phyloP scores from a whole-genome alignment of 192 early-diverging fungal species.

The Coemansia sp. region DNA sequence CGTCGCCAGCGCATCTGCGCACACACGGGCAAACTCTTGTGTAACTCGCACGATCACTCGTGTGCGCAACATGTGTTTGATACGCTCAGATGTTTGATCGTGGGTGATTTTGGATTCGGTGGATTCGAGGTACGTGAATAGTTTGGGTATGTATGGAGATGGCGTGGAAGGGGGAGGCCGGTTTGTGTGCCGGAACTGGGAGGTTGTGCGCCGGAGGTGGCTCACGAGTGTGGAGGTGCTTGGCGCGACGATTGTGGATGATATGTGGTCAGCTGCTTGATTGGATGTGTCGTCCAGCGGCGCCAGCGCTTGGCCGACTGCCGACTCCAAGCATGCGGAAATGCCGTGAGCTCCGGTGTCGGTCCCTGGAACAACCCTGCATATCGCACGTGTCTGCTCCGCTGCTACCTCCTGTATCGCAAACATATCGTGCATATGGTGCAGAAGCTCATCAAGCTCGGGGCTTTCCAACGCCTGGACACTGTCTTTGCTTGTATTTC shows the following conservation, averaged over 20 bases:
- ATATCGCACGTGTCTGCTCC: slow-evolving; percentile 7
- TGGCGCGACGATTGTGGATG: slow-evolving; percentile 11
- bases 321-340: neutral
- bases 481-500: neutral
- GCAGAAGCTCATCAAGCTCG: slow-evolving; percentile 16
- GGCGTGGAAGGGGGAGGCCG: slow-evolving; percentile 27
- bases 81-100: neutral
- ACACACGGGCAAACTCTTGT: slow-evolving; percentile 21
- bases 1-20: slow-evolving; percentile 32
- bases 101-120: too few species aligned
- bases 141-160: slow-evolving; percentile 25
- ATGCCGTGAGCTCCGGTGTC: neutral
- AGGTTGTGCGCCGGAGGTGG: slow-evolving; percentile 45
- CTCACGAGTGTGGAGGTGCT: slow-evolving; percentile 30
- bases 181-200: slow-evolving; percentile 46
- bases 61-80: slow-evolving; percentile 15
- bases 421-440: slow-evolving; percentile 25
- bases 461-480: neutral
- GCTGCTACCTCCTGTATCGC: neutral
- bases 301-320: slow-evolving; percentile 13
- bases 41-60: slow-evolving; percentile 22
- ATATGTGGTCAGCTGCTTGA: slow-evolving; percentile 10
- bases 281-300: slow-evolving; percentile 8
- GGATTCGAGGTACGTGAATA: slow-evolving; percentile 19
- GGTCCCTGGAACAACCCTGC: neutral